Conservation (phyloP, 1,139 yeast species). For the Suhomyces kunorum region DNA sequence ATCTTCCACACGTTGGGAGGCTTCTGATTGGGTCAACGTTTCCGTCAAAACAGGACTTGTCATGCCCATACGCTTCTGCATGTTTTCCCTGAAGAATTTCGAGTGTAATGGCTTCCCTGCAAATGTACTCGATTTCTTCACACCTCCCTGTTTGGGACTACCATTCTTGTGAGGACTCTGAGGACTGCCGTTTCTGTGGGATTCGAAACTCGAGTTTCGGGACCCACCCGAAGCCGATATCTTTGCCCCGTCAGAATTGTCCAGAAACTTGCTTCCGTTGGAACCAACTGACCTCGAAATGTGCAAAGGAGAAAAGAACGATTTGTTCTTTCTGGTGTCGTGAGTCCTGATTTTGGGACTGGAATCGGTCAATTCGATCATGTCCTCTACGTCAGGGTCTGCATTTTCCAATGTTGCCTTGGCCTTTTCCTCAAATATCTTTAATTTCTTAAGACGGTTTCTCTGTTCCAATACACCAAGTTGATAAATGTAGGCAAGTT, state of each 20-base stretch:
- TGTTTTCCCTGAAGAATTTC: constrained; percentile 3
- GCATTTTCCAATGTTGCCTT: constrained; percentile 17
- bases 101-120: constrained; percentile 5
- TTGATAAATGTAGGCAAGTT: constrained; percentile 40
- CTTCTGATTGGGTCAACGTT: constrained; percentile 24
- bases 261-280: not conserved
- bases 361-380: constrained; percentile 15
- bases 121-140: not conserved
- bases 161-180: not conserved
- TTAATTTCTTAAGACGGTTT: constrained; percentile 32
- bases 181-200: not conserved
- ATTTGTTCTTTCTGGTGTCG: not conserved
- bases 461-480: constrained; percentile 42
- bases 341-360: constrained; percentile 1
- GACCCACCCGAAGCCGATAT: not conserved
- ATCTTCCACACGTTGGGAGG: constrained; percentile 29
- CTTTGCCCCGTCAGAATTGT: not conserved
- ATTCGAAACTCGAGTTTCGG: not conserved
- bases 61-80: not conserved
- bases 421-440: constrained; percentile 31
- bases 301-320: constrained; percentile 4
- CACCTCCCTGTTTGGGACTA: not conserved
- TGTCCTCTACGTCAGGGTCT: constrained; percentile 18
- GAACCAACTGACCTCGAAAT: not conserved
- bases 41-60: not conserved